Base-by-base conservation (phyloP, 495 filamentous ascomycete genomes). In the Ramalina intermedia region DNA sequence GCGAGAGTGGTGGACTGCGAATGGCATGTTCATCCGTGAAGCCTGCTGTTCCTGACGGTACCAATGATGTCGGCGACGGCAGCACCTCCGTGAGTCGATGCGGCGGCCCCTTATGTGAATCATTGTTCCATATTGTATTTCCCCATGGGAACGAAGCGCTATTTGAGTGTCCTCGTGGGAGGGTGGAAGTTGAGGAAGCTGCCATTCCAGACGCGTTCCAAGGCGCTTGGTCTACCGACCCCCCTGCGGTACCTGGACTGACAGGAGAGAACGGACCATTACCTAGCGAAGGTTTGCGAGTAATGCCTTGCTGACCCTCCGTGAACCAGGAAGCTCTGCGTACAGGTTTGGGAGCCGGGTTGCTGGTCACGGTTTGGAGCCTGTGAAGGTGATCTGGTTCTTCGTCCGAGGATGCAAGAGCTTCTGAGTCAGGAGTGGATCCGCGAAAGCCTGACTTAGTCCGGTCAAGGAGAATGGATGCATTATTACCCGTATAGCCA, bases 351-450 rank as follows among this genome's bases (percentile, higher is more conserved):
- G 69, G 57, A 8, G 58, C 53, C 1, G 62, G 62, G 41, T 58
- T 63, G 26, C 53, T 54, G 18, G 65, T 61, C 33, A 66, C 57
- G 18, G 61, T 60, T 3, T 67, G 61, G 6, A 62, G 48, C 8
- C 63, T 58, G 9, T 62, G 57, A 14, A 55, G 53, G 52, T 76
- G 71, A 27, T 74, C 87, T 33, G 68, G 74, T 60, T 96, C 89
- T 57, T 96, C 89, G 59, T 96, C 89, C 3, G 89, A 94, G 51
- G 88, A 94, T 36, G 84, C 86, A 42, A 96, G 67, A 38, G 88
- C 89, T 59, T 96, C 89, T 6, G 88, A 94, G 58, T 94, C 89
- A 14, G 89, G 89, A 6, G 89, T 94, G 16, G 87, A 87, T 48
- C 82, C 81, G 54, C 84, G 78, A 37, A 78, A 66, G 41, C 70